Evolutionary conservation across 2,329 filamentous ascomycete species (phyloP).

Genomic region (Cladosporium oxysporum): DNA sequence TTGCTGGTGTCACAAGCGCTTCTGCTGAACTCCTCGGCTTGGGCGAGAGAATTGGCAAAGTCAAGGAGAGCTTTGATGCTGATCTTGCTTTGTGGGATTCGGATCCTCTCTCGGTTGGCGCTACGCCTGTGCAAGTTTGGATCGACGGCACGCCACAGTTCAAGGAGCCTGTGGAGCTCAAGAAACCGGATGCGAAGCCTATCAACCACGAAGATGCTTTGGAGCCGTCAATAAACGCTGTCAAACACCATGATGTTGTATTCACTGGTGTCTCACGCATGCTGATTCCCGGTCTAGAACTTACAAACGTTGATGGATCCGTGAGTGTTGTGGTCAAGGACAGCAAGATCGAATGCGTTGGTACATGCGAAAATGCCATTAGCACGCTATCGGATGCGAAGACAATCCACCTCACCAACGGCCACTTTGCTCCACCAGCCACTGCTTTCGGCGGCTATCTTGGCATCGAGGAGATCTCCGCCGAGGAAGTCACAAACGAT

Average conservation of each 20-base stretch:
- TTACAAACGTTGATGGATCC: slow-evolving; percentile 19
- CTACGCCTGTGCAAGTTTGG: slow-evolving; percentile 45
- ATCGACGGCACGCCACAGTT: slow-evolving; percentile 54
- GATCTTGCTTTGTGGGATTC: slow-evolving; percentile 48
- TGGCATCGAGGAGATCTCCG: slow-evolving; percentile 64
- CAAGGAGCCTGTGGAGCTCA: slow-evolving; percentile 52
- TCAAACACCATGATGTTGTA: slow-evolving; percentile 47
- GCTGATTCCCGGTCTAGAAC: slow-evolving; percentile 50
- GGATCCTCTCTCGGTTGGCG: slow-evolving; percentile 43
- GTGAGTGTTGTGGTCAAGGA: slow-evolving; percentile 53
- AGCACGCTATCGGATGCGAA: slow-evolving; percentile 41
- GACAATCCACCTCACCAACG: slow-evolving; percentile 56
- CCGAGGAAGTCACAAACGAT: slow-evolving; percentile 51
- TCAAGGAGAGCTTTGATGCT: slow-evolving; percentile 45
- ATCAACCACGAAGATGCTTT: slow-evolving; percentile 42
- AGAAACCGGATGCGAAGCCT: slow-evolving; percentile 49
- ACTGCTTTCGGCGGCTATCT: slow-evolving; percentile 62
- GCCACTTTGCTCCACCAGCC: slow-evolving; percentile 61
- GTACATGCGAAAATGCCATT: slow-evolving; percentile 53
- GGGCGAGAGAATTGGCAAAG: slow-evolving; percentile 43
- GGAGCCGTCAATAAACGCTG: not conserved
- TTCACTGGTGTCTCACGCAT: slow-evolving; percentile 60
- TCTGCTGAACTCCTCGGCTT: slow-evolving; percentile 44
- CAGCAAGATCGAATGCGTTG: slow-evolving; percentile 60
- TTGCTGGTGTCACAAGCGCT: slow-evolving; percentile 43